These are phyloP conservation scores for Periconia sp. DNA, from an alignment of 2,329 filamentous ascomycete species.

Conservation along the genomic window DNA sequence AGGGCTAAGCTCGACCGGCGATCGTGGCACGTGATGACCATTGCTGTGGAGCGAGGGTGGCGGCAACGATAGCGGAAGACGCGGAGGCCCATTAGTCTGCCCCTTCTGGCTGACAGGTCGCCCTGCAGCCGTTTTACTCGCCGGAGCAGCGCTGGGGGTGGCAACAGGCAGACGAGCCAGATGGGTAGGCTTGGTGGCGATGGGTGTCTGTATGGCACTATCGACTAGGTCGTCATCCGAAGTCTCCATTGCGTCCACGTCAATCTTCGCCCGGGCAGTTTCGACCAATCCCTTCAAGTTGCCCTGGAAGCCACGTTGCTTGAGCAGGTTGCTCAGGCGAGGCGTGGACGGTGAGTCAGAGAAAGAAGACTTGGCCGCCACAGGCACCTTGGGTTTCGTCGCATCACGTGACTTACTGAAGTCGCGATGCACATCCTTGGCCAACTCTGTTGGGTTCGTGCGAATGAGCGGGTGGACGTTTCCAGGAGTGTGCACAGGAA, in stretches of 20 bases:
- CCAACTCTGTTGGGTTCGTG: constrained; percentile 23
- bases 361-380: constrained; percentile 29
- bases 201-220: constrained; percentile 31
- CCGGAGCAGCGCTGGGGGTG: constrained; percentile 22
- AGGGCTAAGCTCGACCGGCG: constrained; percentile 47
- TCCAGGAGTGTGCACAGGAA: constrained; percentile 31
- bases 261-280: constrained; percentile 39
- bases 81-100: constrained; percentile 26
- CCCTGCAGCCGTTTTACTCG: constrained; percentile 32
- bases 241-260: constrained; percentile 36
- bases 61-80: constrained; percentile 35
- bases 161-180: constrained; percentile 35
- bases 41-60: constrained; percentile 28
- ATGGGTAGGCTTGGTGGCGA: constrained; percentile 28
- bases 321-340: constrained; percentile 43
- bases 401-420: constrained; percentile 22
- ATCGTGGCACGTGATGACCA: constrained; percentile 33
- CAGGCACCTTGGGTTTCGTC: constrained; percentile 12
- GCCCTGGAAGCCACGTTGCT: constrained; percentile 47
- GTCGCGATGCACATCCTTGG: constrained; percentile 36
- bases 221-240: constrained; percentile 40
- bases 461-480: constrained; percentile 41
- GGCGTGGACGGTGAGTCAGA: constrained; percentile 45
- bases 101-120: constrained; percentile 39
- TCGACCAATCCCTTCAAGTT: constrained; percentile 41